These are phyloP conservation scores for Udeniomyces megalosporus DNA, from an alignment of 768 basidiomycete genomes.

Conservation along the genomic window DNA sequence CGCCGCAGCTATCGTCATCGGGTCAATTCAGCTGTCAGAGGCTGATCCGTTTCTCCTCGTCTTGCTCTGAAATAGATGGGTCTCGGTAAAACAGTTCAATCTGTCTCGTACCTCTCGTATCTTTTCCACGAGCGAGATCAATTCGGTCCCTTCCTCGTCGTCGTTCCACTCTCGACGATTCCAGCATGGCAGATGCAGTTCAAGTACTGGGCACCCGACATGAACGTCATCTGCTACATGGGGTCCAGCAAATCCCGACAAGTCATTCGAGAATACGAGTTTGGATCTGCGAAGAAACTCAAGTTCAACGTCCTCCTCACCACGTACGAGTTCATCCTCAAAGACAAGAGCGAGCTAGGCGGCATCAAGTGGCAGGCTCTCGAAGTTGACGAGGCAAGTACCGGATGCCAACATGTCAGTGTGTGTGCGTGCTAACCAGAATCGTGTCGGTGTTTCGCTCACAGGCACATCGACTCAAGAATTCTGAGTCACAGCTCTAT, in stretches of 20 bases:
- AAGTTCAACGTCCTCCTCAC: slow-evolving; percentile 96
- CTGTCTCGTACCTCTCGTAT: slow-evolving; percentile 83
- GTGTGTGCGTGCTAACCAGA: slow-evolving; percentile 11
- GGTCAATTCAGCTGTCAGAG: not conserved
- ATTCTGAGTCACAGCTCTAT: slow-evolving; percentile 91
- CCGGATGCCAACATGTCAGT: not conserved
- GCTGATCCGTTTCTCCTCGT: not conserved
- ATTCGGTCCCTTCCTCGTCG: slow-evolving; percentile 92
- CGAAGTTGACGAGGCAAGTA: slow-evolving; percentile 85
- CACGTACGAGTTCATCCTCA: slow-evolving; percentile 86
- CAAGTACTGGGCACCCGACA: slow-evolving; percentile 80
- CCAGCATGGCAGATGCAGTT: slow-evolving; percentile 97
- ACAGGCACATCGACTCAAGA: slow-evolving; percentile 92
- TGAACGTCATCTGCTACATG: slow-evolving; percentile 94
- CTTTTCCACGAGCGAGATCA: slow-evolving; percentile 83
- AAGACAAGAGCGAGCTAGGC: slow-evolving; percentile 72
- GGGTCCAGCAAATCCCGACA: slow-evolving; percentile 74
- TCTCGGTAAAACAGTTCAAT: slow-evolving; percentile 93
- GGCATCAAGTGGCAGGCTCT: slow-evolving; percentile 96
- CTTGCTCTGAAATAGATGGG: slow-evolving; percentile 51
- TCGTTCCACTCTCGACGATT: slow-evolving; percentile 93
- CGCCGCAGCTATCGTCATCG: not conserved
- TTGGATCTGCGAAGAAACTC: slow-evolving; percentile 67
- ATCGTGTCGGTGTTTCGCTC: slow-evolving; percentile 11
- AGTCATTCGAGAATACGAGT: slow-evolving; percentile 82